Conservation (phyloP, 2,329 filamentous ascomycete species). For the Calonectria pauciramosa region DNA sequence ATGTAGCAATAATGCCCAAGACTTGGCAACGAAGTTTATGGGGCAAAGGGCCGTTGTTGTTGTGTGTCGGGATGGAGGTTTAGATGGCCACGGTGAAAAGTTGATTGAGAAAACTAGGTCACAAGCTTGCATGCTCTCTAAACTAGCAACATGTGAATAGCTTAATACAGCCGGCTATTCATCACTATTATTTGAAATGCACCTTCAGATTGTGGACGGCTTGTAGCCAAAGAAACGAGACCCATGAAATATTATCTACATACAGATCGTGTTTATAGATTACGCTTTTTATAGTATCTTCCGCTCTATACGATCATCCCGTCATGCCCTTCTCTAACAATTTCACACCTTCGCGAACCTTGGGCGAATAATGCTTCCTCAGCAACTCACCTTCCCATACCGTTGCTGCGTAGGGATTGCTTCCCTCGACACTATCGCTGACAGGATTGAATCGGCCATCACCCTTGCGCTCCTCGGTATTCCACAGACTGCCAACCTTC, state of each 20-base stretch:
- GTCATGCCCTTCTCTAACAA: conserved; percentile 76
- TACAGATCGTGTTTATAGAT: neutral
- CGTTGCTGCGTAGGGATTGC: conserved; percentile 91
- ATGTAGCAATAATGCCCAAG: neutral
- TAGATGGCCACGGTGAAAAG: neutral
- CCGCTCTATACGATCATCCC: conserved; percentile 38
- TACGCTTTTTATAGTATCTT: neutral
- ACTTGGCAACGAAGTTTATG: neutral
- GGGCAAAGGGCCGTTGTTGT: neutral
- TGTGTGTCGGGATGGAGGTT: neutral
- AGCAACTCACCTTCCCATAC: conserved; percentile 95
- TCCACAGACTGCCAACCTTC: conserved; percentile 90
- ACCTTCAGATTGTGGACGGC: neutral
- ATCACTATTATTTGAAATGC: neutral
- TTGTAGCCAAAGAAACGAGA: neutral
- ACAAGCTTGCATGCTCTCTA: neutral
- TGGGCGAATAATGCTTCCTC: conserved; percentile 86
- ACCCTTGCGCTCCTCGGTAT: conserved; percentile 92
- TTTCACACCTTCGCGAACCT: conserved; percentile 82
- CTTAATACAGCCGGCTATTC: too few relatives aligned
- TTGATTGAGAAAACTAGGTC: neutral
- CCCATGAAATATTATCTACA: neutral
- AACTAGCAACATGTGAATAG: neutral
- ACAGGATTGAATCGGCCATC: conserved; percentile 88
- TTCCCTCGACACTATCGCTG: conserved; percentile 81